Conservation (phyloP, 2,329 filamentous ascomycete genomes). For the Monosporascus sp. region DNA sequence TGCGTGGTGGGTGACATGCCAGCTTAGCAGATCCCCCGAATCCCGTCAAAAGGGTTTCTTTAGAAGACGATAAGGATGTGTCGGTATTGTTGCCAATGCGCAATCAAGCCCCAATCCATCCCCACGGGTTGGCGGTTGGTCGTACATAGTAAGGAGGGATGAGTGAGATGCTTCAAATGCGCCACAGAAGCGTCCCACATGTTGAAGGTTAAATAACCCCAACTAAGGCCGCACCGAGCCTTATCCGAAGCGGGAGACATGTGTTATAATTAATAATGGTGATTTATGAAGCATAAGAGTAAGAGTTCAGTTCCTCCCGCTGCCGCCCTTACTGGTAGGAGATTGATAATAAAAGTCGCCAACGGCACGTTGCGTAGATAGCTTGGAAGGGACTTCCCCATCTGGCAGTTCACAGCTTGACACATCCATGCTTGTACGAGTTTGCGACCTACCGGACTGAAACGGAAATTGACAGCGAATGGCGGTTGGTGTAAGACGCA, state of each 20-base stretch:
- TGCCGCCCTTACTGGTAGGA: neutral
- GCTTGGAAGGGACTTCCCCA: neutral
- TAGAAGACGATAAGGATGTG: conserved; percentile 2
- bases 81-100: neutral
- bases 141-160: neutral
- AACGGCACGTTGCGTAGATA: neutral
- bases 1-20: conserved; percentile 21
- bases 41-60: conserved; percentile 1
- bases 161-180: conserved; percentile 10
- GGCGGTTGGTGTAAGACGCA: conserved; percentile 11
- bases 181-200: conserved; percentile 3
- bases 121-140: no score
- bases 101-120: neutral
- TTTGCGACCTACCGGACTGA: neutral
- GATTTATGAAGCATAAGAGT: neutral
- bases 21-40: conserved; percentile 12
- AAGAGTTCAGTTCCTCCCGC: neutral
- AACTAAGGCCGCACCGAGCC: conserved; percentile 4
- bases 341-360: neutral
- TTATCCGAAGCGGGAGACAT: neutral
- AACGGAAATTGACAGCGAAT: neutral
- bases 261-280: conserved; percentile 10
- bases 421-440: no score
- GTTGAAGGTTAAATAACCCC: neutral
- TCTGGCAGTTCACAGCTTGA: no score